Evolutionary conservation across 2,329 filamentous ascomycete genomes (phyloP), one percentile per base, ranked within the genome.

Genomic region (Onygenales sp.): DNA sequence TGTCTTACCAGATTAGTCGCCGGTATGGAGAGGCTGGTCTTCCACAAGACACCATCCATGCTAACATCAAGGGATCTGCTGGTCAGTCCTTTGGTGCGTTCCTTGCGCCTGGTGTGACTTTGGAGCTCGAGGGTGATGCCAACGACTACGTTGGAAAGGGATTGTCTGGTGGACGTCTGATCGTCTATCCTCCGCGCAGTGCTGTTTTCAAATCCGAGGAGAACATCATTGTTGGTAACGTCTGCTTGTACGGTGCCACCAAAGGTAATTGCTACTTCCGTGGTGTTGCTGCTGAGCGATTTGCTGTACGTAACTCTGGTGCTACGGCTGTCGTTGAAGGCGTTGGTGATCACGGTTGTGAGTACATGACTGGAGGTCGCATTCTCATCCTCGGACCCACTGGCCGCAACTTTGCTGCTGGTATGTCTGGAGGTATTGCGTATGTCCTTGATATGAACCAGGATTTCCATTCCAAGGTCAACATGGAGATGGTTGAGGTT

Each of bases 61-160:
- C 89, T 68, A 96, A 95, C 67, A 93, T 96, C 70, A 91, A 93
- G 78, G 92, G 92, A 44, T 96, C 92, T 53, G 92, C 92, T 60
- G 92, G 92, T 63, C 92, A 97, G 72, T 96, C 92, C 1, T 97
- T 97, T 64, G 92, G 92, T 75, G 91, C 91, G 50, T 96, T 87
- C 78, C 80, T 96, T 54, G 91, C 92, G 45, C 88, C 91, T 57
- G 92, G 92, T 80, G 84, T 96, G 45, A 97, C 92, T 1, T 77
- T 97, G 46, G 92, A 97, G 72, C 83, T 97, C 41, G 92, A 97
- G 75, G 92, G 92, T 72, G 92, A 97, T 69, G 78, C 89, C 67
- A 97, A 97, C 70, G 92, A 97, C 69, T 97, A 96, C 63, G 91
- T 97, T 53, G 92, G 92, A 61, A 97, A 97, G 78, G 90, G 91